Base-by-base conservation (phyloP, 768 basidiomycete species). In the Kwoniella mangroviensis region DNA sequence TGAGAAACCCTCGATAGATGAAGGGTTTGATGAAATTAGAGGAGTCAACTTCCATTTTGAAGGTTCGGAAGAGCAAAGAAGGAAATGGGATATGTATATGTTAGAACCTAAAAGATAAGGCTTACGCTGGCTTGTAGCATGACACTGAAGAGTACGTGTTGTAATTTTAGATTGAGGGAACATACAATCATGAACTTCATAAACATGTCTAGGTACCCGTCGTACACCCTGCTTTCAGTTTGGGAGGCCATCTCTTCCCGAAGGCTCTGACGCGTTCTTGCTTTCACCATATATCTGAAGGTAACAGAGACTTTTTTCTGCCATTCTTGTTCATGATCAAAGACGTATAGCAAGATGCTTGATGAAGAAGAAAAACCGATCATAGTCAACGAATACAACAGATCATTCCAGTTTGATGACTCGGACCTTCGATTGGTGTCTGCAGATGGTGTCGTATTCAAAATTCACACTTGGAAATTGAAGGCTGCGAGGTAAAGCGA, bases 11-110 rank as follows among this genome's bases (percentile, higher is more conserved):
- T 77, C 75, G 21, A 59, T 84, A 13, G 82, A 83, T 0, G 95
- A 97, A 82, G 95, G 93, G 0, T 92, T 93, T 75, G 79, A 86
- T 5, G 90, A 93, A 75, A 86, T 97, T 55, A 89, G 87, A 76
- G 87, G 85, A 54, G 88, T 98, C 19, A 90, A 92, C 69, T 96
- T 92, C 89, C 84, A 87, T 21, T 94, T 93, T 68, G 86, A 90
- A 58, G 94, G 94, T 1, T 86, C 85, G 9, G 90, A 89, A 59
- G 91, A 90, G 70, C 91, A 93, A 74, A 86, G 84, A 66, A 85
- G 77, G 66, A 84, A 86, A 65, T 98, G 94, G 94, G 87, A 86
- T 60, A 91, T 90, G 89, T 94, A 93, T 92, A 85, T 93, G 76
- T 61, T 80, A 15, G 77, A 78, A 52, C 61, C 57, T 19, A 75